Conservation (phyloP, 2,329 filamentous ascomycete genomes). For the Endocalyx cinctus region DNA sequence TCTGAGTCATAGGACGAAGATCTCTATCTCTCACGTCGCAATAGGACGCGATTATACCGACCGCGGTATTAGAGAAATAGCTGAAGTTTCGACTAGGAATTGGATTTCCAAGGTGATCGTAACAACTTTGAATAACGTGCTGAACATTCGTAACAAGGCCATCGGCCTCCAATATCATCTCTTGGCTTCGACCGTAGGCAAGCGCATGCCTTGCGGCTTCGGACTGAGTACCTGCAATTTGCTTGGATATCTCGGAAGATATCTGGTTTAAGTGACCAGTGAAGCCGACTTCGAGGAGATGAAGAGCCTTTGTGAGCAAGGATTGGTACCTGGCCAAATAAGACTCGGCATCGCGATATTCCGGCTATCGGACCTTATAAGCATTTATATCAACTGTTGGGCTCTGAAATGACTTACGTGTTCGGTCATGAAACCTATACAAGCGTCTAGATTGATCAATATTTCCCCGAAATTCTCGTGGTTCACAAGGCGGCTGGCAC, state of each 20-base stretch:
- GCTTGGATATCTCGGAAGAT: slow-evolving; percentile 49
- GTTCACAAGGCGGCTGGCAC: slow-evolving; percentile 79
- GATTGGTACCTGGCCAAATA: slow-evolving; percentile 86
- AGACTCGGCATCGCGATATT: slow-evolving; percentile 80
- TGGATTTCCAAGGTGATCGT: slow-evolving; percentile 46
- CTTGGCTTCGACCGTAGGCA: slow-evolving; percentile 55
- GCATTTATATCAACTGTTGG: background rate
- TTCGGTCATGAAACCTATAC: slow-evolving; percentile 84
- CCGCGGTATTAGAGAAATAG: slow-evolving; percentile 50
- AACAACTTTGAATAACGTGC: slow-evolving; percentile 45
- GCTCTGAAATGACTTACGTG: slow-evolving; percentile 55
- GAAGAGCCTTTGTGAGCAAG: slow-evolving; percentile 64
- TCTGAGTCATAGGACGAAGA: slow-evolving; percentile 47
- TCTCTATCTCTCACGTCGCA: slow-evolving; percentile 49
- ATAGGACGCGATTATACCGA: slow-evolving; percentile 52
- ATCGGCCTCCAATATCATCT: slow-evolving; percentile 53
- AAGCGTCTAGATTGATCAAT: slow-evolving; percentile 80
- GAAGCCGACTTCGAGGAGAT: slow-evolving; percentile 56
- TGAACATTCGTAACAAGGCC: slow-evolving; percentile 53
- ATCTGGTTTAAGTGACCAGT: slow-evolving; percentile 47
- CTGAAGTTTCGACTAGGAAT: slow-evolving; percentile 40
- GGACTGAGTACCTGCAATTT: slow-evolving; percentile 51
- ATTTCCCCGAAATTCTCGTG: slow-evolving; percentile 84
- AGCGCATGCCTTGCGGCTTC: slow-evolving; percentile 56
- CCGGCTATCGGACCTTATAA: slow-evolving; percentile 47